phyloP scores from a whole-genome alignment of 352 stramenopile genomes.

The Achlya hypogyna region DNA sequence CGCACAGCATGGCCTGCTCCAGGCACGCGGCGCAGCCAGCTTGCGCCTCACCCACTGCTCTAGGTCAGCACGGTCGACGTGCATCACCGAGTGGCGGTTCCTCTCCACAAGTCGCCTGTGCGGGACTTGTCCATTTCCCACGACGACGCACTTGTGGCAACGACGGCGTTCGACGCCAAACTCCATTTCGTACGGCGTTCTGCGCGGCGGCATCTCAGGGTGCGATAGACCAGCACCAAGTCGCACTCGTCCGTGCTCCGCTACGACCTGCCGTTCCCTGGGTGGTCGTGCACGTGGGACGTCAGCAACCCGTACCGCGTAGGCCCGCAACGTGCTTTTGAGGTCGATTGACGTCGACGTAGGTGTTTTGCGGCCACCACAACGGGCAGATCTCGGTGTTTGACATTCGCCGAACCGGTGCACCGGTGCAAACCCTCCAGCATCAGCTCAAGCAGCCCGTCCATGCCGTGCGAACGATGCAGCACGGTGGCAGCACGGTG shows the following conservation, averaged over 20 bases:
- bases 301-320: conserved; percentile 22
- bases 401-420: conserved; percentile 29
- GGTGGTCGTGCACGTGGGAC: conserved; percentile 44
- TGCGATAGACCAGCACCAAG: neutral
- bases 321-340: neutral
- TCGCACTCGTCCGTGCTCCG: conserved; percentile 26
- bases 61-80: conserved; percentile 34
- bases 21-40: neutral
- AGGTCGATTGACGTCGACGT: neutral
- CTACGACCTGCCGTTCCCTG: conserved; percentile 27
- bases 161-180: conserved; percentile 53
- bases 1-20: neutral
- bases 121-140: conserved; percentile 45
- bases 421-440: conserved; percentile 27
- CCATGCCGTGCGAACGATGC: conserved; percentile 21
- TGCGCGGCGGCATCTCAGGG: conserved; percentile 33
- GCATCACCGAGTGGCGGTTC: conserved; percentile 25
- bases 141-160: conserved; percentile 30
- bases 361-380: conserved; percentile 39
- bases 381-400: conserved; percentile 42
- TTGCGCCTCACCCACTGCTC: neutral
- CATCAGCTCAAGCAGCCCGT: conserved; percentile 41
- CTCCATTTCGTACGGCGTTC: conserved; percentile 36
- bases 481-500: neutral
- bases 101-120: conserved; percentile 36